Base-by-base conservation (phyloP, 768 basidiomycete species). In the Termitomyces heimii region DNA sequence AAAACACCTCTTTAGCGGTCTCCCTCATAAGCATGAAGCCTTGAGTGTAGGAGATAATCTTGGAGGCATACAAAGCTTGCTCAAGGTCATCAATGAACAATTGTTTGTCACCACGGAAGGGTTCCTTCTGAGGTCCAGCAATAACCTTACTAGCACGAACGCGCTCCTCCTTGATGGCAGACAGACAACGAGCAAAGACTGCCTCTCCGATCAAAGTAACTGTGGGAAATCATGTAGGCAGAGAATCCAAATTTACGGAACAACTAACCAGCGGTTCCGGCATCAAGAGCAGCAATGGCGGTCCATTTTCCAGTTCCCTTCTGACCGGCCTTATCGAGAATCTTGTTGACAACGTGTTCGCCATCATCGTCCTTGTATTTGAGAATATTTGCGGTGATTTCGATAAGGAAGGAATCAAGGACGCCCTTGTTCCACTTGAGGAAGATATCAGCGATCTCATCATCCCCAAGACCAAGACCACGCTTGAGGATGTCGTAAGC, bases 301-400 rank as follows among this genome's bases (percentile, higher is more conserved):
- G 97, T 99, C 97, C 97, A 99, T 77, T 99, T 99, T 57, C 97
- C 94, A 61, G 97, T 99, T 69, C 97, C 97, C 77, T 99, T 99
- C 74, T 99, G 97, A 39, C 96, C 96, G 58, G 97, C 97, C 67
- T 89, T 72, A 74, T 99, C 97, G 63, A 97, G 82, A 67, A 99
- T 96, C 77, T 98, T 99, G 65, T 78, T 80, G 61, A 99, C 86
- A 63, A 98, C 83, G 49, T 94, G 90, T 66, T 82, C 82, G 57
- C 94, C 96, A 70, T 98, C 96, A 55, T 92, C 89, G 67, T 98
- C 97, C 70, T 95, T 94, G 82, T 92, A 98, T 68, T 86, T 89
- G 71, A 99, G 87, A 74, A 99, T 95, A 73, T 98, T 92, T 67
- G 90, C 82, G 58, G 97, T 97, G 74, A 99, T 98, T 60, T 99